phyloP scores from a whole-genome alignment of 1,284 basidiomycete genomes.

The Irpex rosettiformis region DNA sequence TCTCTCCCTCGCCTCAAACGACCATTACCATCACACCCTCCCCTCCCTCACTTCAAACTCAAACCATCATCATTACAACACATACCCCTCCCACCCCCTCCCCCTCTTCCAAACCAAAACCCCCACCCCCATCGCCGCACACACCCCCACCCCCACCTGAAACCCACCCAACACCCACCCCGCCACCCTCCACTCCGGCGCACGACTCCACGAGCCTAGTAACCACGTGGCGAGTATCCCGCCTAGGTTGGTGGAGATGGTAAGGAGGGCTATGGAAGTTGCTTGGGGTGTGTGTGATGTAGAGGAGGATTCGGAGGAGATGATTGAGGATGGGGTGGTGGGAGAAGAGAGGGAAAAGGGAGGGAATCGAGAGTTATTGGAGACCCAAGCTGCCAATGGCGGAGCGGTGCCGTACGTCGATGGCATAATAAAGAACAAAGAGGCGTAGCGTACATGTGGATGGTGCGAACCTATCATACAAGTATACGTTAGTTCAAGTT shows the following conservation, averaged over 20 bases:
- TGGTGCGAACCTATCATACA: background rate
- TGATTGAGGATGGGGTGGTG: background rate
- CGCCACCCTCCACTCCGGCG: constrained; percentile 13
- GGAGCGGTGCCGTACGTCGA: constrained; percentile 64
- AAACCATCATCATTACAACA: too few species aligned
- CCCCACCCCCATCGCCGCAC: constrained; percentile 4
- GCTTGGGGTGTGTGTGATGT: constrained; percentile 60
- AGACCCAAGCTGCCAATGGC: constrained; percentile 59
- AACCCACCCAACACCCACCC: constrained; percentile 11
- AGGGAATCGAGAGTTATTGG: constrained; percentile 53
- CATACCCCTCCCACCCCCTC: too few species aligned
- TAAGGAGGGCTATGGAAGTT: constrained; percentile 61
- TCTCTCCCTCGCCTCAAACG: too few species aligned
- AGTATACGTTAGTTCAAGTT: too few species aligned
- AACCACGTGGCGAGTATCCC: constrained; percentile 56
- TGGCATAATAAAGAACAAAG: constrained; percentile 55
- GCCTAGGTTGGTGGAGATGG: constrained; percentile 63
- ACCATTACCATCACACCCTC: too few species aligned
- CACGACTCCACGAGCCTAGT: constrained; percentile 11
- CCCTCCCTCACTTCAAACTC: too few species aligned
- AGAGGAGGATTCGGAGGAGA: background rate
- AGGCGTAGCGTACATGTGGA: constrained; percentile 35
- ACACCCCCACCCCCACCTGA: constrained; percentile 12
- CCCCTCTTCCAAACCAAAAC: too few species aligned
- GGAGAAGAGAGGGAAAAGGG: constrained; percentile 35